These are phyloP conservation scores for Daldinia eschscholtzii DNA, from an alignment of 2,329 filamentous ascomycete species.

Conservation along the genomic window DNA sequence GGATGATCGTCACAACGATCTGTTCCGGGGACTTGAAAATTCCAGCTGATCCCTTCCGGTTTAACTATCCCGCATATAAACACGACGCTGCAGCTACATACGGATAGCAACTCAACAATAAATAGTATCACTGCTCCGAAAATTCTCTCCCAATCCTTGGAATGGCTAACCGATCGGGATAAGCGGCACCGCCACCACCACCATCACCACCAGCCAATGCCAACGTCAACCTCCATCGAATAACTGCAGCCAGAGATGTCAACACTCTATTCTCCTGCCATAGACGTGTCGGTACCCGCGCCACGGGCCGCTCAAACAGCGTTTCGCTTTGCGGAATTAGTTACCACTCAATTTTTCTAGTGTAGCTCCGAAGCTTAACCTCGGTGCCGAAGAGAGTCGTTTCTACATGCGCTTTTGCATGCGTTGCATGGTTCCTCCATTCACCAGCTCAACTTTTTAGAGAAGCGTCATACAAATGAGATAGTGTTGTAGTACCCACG, in stretches of 20 bases:
- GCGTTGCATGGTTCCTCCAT: neutral
- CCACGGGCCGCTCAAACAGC: conserved; percentile 13
- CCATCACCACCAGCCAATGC: neutral
- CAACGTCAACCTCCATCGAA: neutral
- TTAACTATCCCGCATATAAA: conserved; percentile 28
- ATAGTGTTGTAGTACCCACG: neutral
- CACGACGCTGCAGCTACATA: conserved; percentile 15
- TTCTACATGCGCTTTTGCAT: conserved; percentile 1
- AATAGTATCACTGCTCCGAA: conserved; percentile 25
- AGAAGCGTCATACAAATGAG: conserved; percentile 10
- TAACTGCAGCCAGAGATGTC: conserved; percentile 3
- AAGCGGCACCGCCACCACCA: conserved; percentile 18
- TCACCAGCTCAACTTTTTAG: neutral
- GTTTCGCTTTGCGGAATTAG: conserved; percentile 15
- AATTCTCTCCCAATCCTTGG: conserved; percentile 6
- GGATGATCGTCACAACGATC: conserved; percentile 38
- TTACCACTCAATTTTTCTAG: conserved; percentile 7
- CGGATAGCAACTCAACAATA: conserved; percentile 18
- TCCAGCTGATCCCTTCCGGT: conserved; percentile 38
- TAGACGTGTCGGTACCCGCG: conserved; percentile 19
- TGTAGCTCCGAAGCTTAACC: neutral
- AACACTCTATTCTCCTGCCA: neutral
- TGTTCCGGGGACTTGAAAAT: conserved; percentile 23
- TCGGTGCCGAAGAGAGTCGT: conserved; percentile 4
- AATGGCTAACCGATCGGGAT: conserved; percentile 17